phyloP scores from a whole-genome alignment of 2,329 filamentous ascomycete genomes.

The Cercospora berteroae region DNA sequence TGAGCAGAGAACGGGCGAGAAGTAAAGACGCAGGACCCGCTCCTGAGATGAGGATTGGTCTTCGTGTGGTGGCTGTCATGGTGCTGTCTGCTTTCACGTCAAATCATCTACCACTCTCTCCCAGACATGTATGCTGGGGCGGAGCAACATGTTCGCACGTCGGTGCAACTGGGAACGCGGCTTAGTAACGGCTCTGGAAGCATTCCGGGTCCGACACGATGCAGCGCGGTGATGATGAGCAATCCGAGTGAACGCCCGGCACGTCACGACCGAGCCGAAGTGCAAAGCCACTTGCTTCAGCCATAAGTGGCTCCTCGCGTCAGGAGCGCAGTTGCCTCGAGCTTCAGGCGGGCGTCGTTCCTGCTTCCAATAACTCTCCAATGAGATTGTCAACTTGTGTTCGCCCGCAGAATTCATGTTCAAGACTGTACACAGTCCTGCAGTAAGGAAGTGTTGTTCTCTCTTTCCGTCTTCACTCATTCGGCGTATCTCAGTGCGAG shows the following conservation, averaged over 20 bases:
- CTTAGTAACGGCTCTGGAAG: not conserved
- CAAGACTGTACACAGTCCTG: not conserved
- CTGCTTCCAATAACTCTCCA: not conserved
- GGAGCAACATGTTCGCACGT: not conserved
- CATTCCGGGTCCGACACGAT: not conserved
- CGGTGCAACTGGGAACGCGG: not conserved
- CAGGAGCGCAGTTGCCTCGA: not conserved
- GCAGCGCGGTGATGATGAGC: not conserved
- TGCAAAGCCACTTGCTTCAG: not conserved
- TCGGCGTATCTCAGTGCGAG: not conserved
- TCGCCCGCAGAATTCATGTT: not conserved
- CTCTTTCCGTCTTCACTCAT: not conserved
- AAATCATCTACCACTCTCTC: not conserved
- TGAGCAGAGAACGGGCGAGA: constrained; percentile 40
- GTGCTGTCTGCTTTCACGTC: not conserved
- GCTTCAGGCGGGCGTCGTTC: not conserved
- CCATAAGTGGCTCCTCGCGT: not conserved
- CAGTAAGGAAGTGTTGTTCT: constrained; percentile 6
- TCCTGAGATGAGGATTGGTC: constrained; percentile 45
- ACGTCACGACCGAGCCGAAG: not conserved
- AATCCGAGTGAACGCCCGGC: not conserved
- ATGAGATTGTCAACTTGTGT: not conserved
- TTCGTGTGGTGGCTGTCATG: constrained; percentile 26
- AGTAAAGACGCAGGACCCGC: constrained; percentile 43
- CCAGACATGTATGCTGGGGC: not conserved